A percentile compares a stretch with the other conserved stretches of the same genome.
phyloP scores from a whole-genome alignment of 352 stramenopile genomes.

The Globisporangium sylvaticum region DNA sequence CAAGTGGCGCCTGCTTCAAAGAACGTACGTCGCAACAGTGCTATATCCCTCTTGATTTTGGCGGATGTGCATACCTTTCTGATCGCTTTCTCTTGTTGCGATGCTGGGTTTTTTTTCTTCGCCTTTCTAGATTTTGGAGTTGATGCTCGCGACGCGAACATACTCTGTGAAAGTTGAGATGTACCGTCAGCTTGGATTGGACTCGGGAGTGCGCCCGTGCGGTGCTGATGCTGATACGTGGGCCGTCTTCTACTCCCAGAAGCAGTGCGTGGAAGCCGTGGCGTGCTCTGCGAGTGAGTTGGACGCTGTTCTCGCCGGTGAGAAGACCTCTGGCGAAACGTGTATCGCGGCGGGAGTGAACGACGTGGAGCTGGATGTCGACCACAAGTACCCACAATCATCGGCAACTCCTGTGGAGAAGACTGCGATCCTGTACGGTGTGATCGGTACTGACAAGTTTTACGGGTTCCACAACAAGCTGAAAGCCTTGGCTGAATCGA shows the following conservation, averaged over 20 bases:
- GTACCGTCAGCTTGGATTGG: conserved; percentile 76
- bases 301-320: conserved; percentile 23
- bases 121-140: conserved; percentile 56
- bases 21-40: conserved; percentile 32
- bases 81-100: conserved; percentile 6
- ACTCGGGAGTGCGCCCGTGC: conserved; percentile 61
- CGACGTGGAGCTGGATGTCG: conserved; percentile 58
- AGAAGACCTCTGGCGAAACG: conserved; percentile 24
- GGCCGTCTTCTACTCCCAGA: conserved; percentile 69
- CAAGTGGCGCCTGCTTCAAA: conserved; percentile 56
- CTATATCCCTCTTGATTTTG: not conserved
- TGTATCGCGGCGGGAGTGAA: conserved; percentile 66
- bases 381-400: conserved; percentile 70
- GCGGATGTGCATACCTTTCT: not conserved
- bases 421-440: conserved; percentile 85
- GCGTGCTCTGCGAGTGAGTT: conserved; percentile 60
- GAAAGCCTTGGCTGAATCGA: conserved; percentile 45
- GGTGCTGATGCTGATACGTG: conserved; percentile 49
- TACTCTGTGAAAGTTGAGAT: conserved; percentile 84
- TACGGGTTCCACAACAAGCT: conserved; percentile 67
- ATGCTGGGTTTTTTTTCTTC: not conserved
- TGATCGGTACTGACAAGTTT: conserved; percentile 63
- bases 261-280: conserved; percentile 55
- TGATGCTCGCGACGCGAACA: conserved; percentile 69
- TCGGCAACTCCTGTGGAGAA: conserved; percentile 15